Percentiles rank a stretch among this genome's conserved stretches.
Conservation (phyloP, 2,329 filamentous ascomycete genomes). For the Didymella pinodella region DNA sequence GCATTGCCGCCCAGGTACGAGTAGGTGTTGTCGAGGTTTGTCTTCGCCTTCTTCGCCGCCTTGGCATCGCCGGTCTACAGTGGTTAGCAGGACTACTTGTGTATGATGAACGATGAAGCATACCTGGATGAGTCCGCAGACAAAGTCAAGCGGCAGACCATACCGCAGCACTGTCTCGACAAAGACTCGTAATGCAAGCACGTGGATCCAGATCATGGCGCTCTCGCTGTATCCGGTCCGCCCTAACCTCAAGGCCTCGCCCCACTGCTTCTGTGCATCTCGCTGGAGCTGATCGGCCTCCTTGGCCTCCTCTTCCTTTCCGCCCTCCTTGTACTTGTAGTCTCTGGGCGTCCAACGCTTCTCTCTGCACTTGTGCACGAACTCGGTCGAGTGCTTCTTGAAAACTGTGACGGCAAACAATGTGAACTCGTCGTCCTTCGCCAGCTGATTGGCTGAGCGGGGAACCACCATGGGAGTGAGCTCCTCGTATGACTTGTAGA, state of each 20-base stretch:
- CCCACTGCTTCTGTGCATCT: slow-evolving; percentile 92
- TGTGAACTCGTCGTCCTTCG: slow-evolving; percentile 87
- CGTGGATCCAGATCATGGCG: slow-evolving; percentile 95
- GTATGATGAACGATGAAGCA: slow-evolving; percentile 7
- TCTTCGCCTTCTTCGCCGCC: slow-evolving; percentile 73
- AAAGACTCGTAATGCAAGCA: slow-evolving; percentile 89
- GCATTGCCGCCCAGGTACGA: slow-evolving; percentile 95
- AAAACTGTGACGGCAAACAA: slow-evolving; percentile 91
- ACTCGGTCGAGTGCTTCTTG: slow-evolving; percentile 88
- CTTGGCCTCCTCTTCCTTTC: slow-evolving; percentile 84
- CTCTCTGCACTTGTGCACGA: slow-evolving; percentile 90
- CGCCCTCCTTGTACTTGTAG: slow-evolving; percentile 91
- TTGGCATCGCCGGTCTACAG: slow-evolving; percentile 77
- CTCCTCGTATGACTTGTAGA: slow-evolving; percentile 87
- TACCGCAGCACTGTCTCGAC: slow-evolving; percentile 98
- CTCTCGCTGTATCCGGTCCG: slow-evolving; percentile 95
- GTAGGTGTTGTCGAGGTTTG: slow-evolving; percentile 77
- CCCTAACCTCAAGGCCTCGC: slow-evolving; percentile 85
- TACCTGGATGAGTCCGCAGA: slow-evolving; percentile 84
- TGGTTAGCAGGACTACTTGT: slow-evolving; percentile 8
- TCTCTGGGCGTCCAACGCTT: slow-evolving; percentile 94
- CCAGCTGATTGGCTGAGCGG: slow-evolving; percentile 79
- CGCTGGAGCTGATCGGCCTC: slow-evolving; percentile 83
- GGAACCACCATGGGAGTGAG: slow-evolving; percentile 91
- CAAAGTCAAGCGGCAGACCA: slow-evolving; percentile 88